Evolutionary conservation across 257 asterid species (phyloP), one percentile per base, ranked within the genome.

Genomic region (Nicotiana undulata): DNA sequence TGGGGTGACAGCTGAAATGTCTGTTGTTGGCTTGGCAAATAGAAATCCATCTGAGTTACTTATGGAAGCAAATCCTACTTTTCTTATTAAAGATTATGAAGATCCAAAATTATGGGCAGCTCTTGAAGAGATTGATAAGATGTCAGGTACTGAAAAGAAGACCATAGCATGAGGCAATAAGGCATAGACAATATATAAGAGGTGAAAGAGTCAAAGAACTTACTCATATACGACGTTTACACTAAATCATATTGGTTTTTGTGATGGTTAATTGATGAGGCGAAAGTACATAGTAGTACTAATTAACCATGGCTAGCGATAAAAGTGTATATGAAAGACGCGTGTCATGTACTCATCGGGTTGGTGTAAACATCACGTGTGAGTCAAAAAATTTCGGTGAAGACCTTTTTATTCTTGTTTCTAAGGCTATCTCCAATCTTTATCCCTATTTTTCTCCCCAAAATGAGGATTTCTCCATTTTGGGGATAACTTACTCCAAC

Each of bases 1-100:
- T 4, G 98, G 98, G 68, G 97, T 95, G 78, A 97, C 97, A 0
- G 98, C 98, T n/a, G 93, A 94, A 44, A 67, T 95, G 87, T 91
- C 96, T 16, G 94, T 97, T 11, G 40, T 95, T 65, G 98, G 98
- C 28, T 86, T 95, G 86, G 84, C 91, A 11, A 95, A 96, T 1
- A 80, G 97, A 84, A 95, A 93, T 81, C 98, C 97, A 9, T 87
- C 92, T 6, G 66, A 89, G 15, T 1, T 92, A 29, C 86, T 95
- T 63, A 86, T 84, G 90, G 82, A 85, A 83, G 98, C 99, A 49
- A 92, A 88, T 76, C 97, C 97, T 65, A 75, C 89, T 49, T 88
- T 95, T 83, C 93, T 93, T 63, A 92, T 93, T 74, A 91, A 90
- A 81, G 91, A 93, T 82, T 95, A 91, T 56, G 99, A 93, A 79